A percentile compares a stretch with the other conserved stretches of the same genome.
These are phyloP conservation scores for Hanseniaspora meyeri DNA, from an alignment of 805 yeast genomes.

Conservation along the genomic window DNA sequence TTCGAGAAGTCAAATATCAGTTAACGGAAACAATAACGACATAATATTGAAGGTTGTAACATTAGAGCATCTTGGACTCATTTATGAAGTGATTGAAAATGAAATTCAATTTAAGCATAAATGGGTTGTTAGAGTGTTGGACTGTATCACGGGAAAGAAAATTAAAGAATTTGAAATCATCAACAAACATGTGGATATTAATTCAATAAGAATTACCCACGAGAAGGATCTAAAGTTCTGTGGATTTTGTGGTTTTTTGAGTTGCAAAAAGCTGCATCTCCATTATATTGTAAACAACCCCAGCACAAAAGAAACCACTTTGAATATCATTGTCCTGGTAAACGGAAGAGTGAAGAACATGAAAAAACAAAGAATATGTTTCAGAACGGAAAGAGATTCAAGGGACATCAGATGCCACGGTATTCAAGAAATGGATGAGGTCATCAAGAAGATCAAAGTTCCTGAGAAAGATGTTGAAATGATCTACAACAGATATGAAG, in stretches of 20 bases:
- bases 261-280: slow-evolving; percentile 58
- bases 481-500: slow-evolving; percentile 2
- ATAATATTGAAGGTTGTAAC: not conserved
- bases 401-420: slow-evolving; percentile 85
- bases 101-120: not conserved
- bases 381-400: slow-evolving; percentile 85
- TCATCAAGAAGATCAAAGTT: slow-evolving; percentile 35
- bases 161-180: not conserved
- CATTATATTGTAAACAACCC: slow-evolving; percentile 53
- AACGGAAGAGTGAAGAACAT: slow-evolving; percentile 45
- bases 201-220: slow-evolving; percentile 54
- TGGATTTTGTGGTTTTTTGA: slow-evolving; percentile 80
- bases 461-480: not conserved
- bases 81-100: slow-evolving; percentile 3
- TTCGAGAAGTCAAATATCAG: not conserved
- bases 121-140: not conserved
- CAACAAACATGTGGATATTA: not conserved
- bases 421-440: slow-evolving; percentile 61
- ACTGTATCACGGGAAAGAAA: not conserved
- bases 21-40: not conserved
- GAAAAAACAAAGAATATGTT: slow-evolving; percentile 68
- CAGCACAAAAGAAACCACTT: slow-evolving; percentile 25
- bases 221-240: slow-evolving; percentile 73
- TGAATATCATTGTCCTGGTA: slow-evolving; percentile 57
- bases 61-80: slow-evolving; percentile 8